phyloP scores from a whole-genome alignment of 169 alveolate species.

The Plasmodium adleri region DNA sequence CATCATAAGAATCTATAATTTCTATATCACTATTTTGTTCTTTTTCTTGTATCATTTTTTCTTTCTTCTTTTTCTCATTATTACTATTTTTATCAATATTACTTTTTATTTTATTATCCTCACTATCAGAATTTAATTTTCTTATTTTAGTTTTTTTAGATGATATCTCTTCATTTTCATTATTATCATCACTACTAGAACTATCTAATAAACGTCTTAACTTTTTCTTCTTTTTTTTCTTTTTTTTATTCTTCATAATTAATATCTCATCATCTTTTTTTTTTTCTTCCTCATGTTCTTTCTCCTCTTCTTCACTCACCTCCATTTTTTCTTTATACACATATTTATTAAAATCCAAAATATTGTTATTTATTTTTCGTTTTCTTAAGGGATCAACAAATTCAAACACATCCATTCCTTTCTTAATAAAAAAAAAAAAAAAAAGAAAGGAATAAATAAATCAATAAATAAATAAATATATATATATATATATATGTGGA shows the following conservation, averaged over 20 bases:
- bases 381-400: constrained; percentile 65
- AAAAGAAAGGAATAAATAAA: background rate
- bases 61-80: background rate
- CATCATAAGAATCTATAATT: background rate
- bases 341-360: constrained; percentile 55
- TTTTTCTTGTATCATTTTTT: background rate
- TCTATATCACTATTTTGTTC: constrained; percentile 16
- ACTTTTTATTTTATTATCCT: background rate
- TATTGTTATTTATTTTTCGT: constrained; percentile 45
- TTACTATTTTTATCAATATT: background rate
- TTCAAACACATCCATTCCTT: constrained; percentile 64
- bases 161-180: constrained; percentile 3
- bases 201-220: constrained; percentile 46
- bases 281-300: constrained; percentile 2
- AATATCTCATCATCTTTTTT: constrained; percentile 54
- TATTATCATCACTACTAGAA: constrained; percentile 44
- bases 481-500: background rate
- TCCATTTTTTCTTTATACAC: constrained; percentile 49
- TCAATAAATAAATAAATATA: background rate
- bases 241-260: background rate
- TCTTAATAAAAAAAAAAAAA: background rate
- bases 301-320: constrained; percentile 52
- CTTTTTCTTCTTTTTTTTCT: constrained; percentile 64
- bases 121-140: background rate
- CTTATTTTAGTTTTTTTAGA: too few species aligned